Percentiles rank a stretch among this genome's conserved stretches.
phyloP scores from a whole-genome alignment of 495 filamentous ascomycete species.

The Tuber brumale region DNA sequence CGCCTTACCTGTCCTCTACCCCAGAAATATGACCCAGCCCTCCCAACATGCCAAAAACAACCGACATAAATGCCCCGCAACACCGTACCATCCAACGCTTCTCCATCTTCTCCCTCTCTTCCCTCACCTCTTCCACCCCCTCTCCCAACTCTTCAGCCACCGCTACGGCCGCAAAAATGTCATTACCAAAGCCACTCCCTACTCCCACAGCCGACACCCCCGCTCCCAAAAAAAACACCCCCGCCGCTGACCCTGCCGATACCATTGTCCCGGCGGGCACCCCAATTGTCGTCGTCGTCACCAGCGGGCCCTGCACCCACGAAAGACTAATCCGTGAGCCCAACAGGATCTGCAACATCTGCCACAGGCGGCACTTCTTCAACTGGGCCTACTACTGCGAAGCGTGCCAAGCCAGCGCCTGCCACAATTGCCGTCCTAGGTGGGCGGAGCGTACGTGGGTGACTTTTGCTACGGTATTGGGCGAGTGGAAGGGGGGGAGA shows the following conservation, averaged over 20 bases:
- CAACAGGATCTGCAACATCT: slow-evolving; percentile 18
- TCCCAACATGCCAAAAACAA: not conserved
- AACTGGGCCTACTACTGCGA: slow-evolving; percentile 29
- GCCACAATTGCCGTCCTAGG: slow-evolving; percentile 30
- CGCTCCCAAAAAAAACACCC: not conserved
- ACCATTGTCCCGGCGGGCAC: not conserved
- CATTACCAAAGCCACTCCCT: slow-evolving; percentile 10
- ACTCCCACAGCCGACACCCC: not conserved
- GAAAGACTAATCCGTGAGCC: not conserved
- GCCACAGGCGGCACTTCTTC: slow-evolving; percentile 26
- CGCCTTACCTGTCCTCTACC: slow-evolving; percentile 5
- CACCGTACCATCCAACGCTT: not conserved
- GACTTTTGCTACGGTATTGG: slow-evolving; percentile 13
- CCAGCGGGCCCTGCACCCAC: slow-evolving; percentile 11
- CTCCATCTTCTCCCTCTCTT: not conserved
- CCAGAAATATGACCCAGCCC: not conserved
- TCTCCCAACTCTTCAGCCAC: slow-evolving; percentile 14
- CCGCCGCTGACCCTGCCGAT: not conserved
- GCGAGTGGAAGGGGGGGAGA: not conserved
- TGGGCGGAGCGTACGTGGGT: slow-evolving; percentile 30
- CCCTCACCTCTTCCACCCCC: not conserved
- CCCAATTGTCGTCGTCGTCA: not conserved
- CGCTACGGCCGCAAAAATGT: slow-evolving; percentile 9
- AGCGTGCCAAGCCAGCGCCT: slow-evolving; percentile 17
- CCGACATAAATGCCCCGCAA: not conserved